Conservation (phyloP, 176 grass and related monocot species). For the Hyparrhenia diplandra region DNA sequence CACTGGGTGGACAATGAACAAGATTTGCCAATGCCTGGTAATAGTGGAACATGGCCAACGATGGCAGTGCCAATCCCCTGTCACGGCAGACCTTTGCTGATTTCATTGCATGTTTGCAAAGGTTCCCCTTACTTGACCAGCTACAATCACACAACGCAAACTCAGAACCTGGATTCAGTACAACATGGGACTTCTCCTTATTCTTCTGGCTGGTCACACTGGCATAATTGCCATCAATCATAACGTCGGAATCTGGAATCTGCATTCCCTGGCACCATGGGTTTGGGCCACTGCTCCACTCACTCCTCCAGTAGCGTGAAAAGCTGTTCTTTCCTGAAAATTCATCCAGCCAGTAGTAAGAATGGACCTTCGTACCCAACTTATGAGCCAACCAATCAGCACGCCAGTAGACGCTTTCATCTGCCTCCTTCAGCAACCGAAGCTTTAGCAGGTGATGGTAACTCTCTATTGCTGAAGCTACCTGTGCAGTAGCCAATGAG, state of each 20-base stretch:
- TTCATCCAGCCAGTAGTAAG: slow-evolving; percentile 82
- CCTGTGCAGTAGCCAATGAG: slow-evolving; percentile 62
- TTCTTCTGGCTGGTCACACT: slow-evolving; percentile 63
- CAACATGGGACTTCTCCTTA: slow-evolving; percentile 50
- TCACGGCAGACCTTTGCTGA: slow-evolving; percentile 59
- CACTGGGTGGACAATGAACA: slow-evolving; percentile 64
- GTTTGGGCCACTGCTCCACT: slow-evolving; percentile 68
- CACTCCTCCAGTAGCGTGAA: slow-evolving; percentile 79
- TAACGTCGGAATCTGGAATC: slow-evolving; percentile 69
- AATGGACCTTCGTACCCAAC: slow-evolving; percentile 86
- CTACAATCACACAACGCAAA: slow-evolving; percentile 87
- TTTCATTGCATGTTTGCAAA: slow-evolving; percentile 83
- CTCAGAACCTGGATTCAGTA: slow-evolving; percentile 78
- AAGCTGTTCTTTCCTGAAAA: slow-evolving; percentile 80
- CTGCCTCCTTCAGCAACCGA: slow-evolving; percentile 65
- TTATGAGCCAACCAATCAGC: slow-evolving; percentile 87
- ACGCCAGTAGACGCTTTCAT: slow-evolving; percentile 54
- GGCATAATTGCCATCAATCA: slow-evolving; percentile 46
- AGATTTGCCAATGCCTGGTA: slow-evolving; percentile 62
- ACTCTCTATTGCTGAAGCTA: slow-evolving; percentile 72
- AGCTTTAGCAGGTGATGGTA: slow-evolving; percentile 90
- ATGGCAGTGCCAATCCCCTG: slow-evolving; percentile 56
- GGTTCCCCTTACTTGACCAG: slow-evolving; percentile 76
- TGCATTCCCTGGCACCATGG: slow-evolving; percentile 55
- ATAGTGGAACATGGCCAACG: slow-evolving; percentile 58